Base-by-base conservation (phyloP, 2,329 filamentous ascomycete genomes). In the Fusarium annulatum region DNA sequence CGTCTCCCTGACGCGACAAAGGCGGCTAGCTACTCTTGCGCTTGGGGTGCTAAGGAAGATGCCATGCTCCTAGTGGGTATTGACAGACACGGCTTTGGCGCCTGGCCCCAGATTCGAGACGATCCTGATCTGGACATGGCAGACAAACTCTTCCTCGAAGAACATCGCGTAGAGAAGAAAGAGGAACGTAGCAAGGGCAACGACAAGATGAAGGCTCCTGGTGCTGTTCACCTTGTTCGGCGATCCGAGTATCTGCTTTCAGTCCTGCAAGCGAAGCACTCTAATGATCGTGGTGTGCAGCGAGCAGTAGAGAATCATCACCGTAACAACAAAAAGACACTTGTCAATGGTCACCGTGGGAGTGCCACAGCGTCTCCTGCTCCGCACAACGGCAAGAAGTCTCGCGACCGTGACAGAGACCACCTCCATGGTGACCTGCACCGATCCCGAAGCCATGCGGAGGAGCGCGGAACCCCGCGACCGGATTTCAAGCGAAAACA, bases 111-210 rank as follows among this genome's bases (percentile, higher is more conserved):
- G 76, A 98, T 99, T 77, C 92, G 96, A 11, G 96, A 99, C 76
- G 96, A 99, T 79, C 85, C 90, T 3, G 95, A 98, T 38, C 89
- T 99, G 28, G 93, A 91, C 14, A 91, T 99, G 85, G 85, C 86
- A 4, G 95, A 97, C 77, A 98, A 98, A 79, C 94, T 98, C 80
- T 99, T 97, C 84, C 85, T 99, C 3, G 96, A 99, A 80, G 97
- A 99, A 82, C 95, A 98, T 81, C 93, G 96, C n/a, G 96, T 98
- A 23, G 96, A 97, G 81, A 96, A 97, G 84, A 98, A 98, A 81
- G 95, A 96, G 78, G 95, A 98, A 82, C 92, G 96, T 41, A 93
- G 87, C 78, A 94, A 94, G 78, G 90, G 86, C 21, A 92, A 94
- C 23, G 93, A 92, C 64, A 91, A 92, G 70, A 93, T 94, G 41